These are phyloP conservation scores for Coemansia sp. DNA, from an alignment of 192 early-diverging fungal genomes.

Conservation along the genomic window DNA sequence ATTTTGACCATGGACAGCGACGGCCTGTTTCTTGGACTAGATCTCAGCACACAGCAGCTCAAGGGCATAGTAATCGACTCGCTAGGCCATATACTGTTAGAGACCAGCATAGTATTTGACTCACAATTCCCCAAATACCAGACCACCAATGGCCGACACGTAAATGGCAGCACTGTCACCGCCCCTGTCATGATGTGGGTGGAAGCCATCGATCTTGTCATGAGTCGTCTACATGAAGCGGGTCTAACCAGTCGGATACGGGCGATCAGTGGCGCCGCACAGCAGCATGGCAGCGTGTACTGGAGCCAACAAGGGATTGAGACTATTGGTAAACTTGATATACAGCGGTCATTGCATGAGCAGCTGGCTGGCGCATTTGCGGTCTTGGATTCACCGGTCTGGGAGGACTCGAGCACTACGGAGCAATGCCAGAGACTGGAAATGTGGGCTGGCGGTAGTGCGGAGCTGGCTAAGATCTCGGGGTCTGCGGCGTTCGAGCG, in stretches of 20 bases:
- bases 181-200: conserved; percentile 82
- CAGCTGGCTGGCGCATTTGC: conserved; percentile 66
- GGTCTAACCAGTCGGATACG: conserved; percentile 50
- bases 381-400: conserved; percentile 69
- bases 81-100: conserved; percentile 36
- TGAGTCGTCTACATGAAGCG: conserved; percentile 51
- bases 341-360: conserved; percentile 33
- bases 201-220: conserved; percentile 69
- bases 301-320: conserved; percentile 63
- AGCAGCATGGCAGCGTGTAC: conserved; percentile 90
- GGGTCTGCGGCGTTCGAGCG: conserved; percentile 82
- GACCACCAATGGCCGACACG: conserved; percentile 57
- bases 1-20: conserved; percentile 4
- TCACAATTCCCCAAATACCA: conserved; percentile 64
- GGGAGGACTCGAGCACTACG: conserved; percentile 80
- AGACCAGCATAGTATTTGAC: conserved; percentile 66
- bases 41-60: conserved; percentile 79
- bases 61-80: conserved; percentile 65
- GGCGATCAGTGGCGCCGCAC: conserved; percentile 73
- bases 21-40: conserved; percentile 70
- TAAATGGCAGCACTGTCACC: conserved; percentile 58
- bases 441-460: conserved; percentile 63
- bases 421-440: conserved; percentile 69
- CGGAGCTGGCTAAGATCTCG: conserved; percentile 66
- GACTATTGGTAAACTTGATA: conserved; percentile 47